Percentiles rank a stretch among this genome's conserved stretches.
phyloP scores from a whole-genome alignment of 78 protist genomes.

The Dictyostelium citrinum region DNA sequence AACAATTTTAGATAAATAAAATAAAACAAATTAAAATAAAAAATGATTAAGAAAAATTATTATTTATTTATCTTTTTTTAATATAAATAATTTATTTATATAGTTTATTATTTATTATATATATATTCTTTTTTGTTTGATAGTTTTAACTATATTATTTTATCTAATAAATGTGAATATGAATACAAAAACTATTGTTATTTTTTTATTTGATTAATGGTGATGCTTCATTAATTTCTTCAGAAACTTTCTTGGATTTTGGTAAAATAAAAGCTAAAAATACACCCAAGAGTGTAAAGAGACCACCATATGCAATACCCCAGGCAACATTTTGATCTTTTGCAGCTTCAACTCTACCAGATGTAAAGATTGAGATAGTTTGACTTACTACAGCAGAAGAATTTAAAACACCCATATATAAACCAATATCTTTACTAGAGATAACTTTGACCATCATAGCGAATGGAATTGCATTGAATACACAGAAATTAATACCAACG shows the following conservation, averaged over 20 bases:
- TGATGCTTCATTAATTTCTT: background rate
- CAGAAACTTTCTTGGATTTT: background rate
- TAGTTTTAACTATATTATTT: background rate
- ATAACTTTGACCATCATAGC: slow-evolving; percentile 9
- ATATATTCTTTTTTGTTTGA: background rate
- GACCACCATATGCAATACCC: slow-evolving; percentile 74
- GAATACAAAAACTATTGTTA: background rate
- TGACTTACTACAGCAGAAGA: slow-evolving; percentile 60
- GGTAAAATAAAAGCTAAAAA: slow-evolving; percentile 5
- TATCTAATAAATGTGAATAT: background rate
- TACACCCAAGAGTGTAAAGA: background rate
- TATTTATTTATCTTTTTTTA: background rate
- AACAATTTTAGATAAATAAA: slow-evolving; percentile 50
- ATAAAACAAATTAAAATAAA: background rate
- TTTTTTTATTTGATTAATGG: background rate
- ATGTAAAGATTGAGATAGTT: slow-evolving; percentile 50
- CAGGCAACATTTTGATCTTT: slow-evolving; percentile 27
- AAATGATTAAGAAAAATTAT: background rate
- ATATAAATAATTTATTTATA: background rate
- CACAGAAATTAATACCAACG: slow-evolving; percentile 47
- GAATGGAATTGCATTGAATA: slow-evolving; percentile 61
- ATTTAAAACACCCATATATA: slow-evolving; percentile 81
- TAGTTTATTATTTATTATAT: background rate
- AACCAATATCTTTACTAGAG: slow-evolving; percentile 47
- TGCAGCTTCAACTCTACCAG: slow-evolving; percentile 22